These are phyloP conservation scores for Tylopilus rubrobrunneus DNA, from an alignment of 768 basidiomycete genomes.

Conservation along the genomic window DNA sequence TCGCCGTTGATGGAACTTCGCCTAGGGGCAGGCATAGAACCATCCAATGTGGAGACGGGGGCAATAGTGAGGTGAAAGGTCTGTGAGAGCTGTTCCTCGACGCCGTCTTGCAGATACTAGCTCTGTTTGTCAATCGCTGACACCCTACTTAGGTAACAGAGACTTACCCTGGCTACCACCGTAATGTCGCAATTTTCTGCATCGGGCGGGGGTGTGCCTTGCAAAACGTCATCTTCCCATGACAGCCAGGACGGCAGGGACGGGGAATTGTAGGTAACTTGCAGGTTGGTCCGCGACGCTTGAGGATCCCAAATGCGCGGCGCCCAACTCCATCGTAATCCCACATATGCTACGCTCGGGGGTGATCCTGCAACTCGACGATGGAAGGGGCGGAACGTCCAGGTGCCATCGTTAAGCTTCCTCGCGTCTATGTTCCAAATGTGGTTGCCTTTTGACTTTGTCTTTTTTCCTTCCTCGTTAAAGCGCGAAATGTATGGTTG, in stretches of 20 bases:
- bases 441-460: constrained; percentile 98
- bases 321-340: constrained; percentile 82
- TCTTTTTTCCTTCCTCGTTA: constrained; percentile 99
- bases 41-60: constrained; percentile 52
- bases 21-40: constrained; percentile 40
- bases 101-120: constrained; percentile 62
- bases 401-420: constrained; percentile 68
- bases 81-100: constrained; percentile 64
- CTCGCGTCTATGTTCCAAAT: constrained; percentile 99
- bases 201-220: constrained; percentile 74
- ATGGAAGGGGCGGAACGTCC: constrained; percentile 87
- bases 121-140: constrained; percentile 10
- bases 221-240: constrained; percentile 82
- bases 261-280: constrained; percentile 78
- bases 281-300: constrained; percentile 73
- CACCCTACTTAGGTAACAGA: constrained; percentile 1
- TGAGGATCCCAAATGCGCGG: constrained; percentile 98
- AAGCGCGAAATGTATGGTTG: constrained; percentile 93
- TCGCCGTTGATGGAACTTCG: constrained; percentile 47
- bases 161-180: constrained; percentile 67
- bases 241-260: constrained; percentile 80
- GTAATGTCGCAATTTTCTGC: constrained; percentile 74
- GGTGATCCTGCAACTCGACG: constrained; percentile 84
- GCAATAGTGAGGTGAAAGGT: constrained; percentile 72
- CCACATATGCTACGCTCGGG: constrained; percentile 76